These are phyloP conservation scores for Hypseocharis bilobata DNA, from an alignment of 441 rosid genomes.

Conservation along the genomic window DNA sequence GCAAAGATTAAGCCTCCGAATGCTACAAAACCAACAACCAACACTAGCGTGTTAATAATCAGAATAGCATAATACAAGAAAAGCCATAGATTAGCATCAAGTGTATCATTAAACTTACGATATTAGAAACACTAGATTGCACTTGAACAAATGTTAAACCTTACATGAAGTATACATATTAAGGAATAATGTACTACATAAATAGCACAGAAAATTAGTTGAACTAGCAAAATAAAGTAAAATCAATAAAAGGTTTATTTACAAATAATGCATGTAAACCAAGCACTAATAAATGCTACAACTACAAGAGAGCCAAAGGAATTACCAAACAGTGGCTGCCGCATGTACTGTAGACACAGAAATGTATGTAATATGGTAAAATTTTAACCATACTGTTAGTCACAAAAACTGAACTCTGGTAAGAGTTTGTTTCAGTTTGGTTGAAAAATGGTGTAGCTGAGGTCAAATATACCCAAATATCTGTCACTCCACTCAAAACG, in stretches of 20 bases:
- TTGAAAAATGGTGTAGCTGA: no score
- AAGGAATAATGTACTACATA: not conserved
- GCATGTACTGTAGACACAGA: slow-evolving; percentile 3
- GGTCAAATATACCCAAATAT: no score
- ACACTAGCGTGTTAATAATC: slow-evolving; percentile 8
- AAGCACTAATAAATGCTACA: slow-evolving; percentile 6
- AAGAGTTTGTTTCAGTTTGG: no score
- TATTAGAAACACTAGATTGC: slow-evolving; percentile 1
- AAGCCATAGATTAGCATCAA: not conserved
- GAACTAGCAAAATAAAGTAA: no score
- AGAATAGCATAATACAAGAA: not conserved
- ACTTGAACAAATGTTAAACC: not conserved
- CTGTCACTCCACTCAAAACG: no score
- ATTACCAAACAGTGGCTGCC: slow-evolving; percentile 6
- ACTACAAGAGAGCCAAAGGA: slow-evolving; percentile 12
- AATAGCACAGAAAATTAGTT: no score
- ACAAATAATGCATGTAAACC: slow-evolving; percentile 2
- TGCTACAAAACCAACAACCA: slow-evolving; percentile 26
- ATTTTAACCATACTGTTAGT: no score
- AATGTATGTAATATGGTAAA: no score
- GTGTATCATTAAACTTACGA: slow-evolving; percentile 5
- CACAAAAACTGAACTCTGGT: no score
- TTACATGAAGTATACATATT: not conserved
- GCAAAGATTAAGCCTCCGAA: slow-evolving; percentile 23
- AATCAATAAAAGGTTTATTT: not conserved